phyloP scores from a whole-genome alignment of 2,329 filamentous ascomycete genomes.

The Emmonsiellopsis sp. region DNA sequence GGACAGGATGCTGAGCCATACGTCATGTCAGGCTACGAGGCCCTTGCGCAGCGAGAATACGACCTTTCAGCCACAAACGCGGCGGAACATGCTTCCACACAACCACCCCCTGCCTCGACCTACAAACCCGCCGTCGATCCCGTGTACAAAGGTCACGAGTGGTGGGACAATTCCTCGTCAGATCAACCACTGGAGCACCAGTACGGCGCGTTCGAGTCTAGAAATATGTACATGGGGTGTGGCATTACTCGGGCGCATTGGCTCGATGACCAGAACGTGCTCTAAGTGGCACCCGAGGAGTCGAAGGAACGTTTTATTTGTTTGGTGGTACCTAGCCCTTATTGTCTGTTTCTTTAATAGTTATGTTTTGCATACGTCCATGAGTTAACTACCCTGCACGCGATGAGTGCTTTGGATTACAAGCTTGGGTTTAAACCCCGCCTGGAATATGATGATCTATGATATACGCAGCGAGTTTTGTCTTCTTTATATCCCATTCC shows the following conservation, averaged over 20 bases:
- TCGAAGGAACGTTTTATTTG: background rate
- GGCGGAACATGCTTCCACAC: background rate
- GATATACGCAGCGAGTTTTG: no score
- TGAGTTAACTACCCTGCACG: no score
- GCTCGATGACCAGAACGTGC: constrained; percentile 16
- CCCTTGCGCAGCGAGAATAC: constrained; percentile 55
- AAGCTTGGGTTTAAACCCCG: no score
- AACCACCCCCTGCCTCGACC: constrained; percentile 21
- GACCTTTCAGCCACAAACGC: constrained; percentile 25
- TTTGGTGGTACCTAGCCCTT: background rate
- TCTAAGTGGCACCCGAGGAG: constrained; percentile 2
- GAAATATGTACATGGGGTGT: constrained; percentile 17
- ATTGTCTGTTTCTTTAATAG: background rate
- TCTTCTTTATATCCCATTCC: no score
- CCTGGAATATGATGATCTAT: no score
- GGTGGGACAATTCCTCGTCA: constrained; percentile 22
- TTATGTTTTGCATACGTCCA: background rate
- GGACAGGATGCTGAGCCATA: constrained; percentile 61
- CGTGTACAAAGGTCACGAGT: constrained; percentile 29
- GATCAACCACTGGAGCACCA: constrained; percentile 27
- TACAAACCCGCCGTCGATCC: constrained; percentile 33
- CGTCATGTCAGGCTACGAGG: constrained; percentile 72
- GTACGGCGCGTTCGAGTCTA: constrained; percentile 28
- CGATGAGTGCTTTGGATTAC: no score
- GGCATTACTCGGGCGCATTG: constrained; percentile 12